Base-by-base conservation (phyloP, 2,329 filamentous ascomycete genomes). In the Dactylonectria estremocensis region DNA sequence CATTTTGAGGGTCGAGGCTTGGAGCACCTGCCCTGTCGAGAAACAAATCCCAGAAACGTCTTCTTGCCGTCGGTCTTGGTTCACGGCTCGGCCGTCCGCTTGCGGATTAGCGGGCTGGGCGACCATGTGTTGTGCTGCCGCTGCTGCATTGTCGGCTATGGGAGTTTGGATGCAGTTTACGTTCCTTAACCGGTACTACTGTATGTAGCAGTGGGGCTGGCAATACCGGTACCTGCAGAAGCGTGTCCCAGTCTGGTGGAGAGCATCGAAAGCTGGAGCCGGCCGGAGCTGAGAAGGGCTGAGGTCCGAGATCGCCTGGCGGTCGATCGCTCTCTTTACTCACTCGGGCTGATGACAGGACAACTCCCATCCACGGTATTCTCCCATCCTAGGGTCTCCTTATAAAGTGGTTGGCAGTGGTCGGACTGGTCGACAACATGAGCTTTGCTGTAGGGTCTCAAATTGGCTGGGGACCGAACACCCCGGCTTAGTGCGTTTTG, bases 401-500 rank as follows among this genome's bases (percentile, higher is more conserved):
- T 52, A 52, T 33, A 18, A 9, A 20, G n/a, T 20, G 33, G 49
- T 35, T 20, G 33, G 49, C 18, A 22, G 28, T 53, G 50, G 50
- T 28, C 13, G 52, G 52, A 28, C 48, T 52, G 62, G 55, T 24
- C 45, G 24, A 66, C 8, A 53, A 56, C 14, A 13, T 11, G 16
- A 28, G 46, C 28, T 24, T 33, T 52, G 48, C 31, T 28, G 59
- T 57, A 60, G 68, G 71, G 70, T 68, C 70, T 66, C 68, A 68
- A 69, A 71, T 74, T 71, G 66, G 62, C 62, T 33, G 66, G 71
- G 64, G 66, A 64, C 57, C 48, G 66, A 64, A 52, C 40, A 50
- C 60, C 70, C 61, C 61, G 63, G 72, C 62, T 61, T 74, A 68
- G 54, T 63, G 64, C 56, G 60, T 62, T 64, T 68, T 69, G 69